Evolutionary conservation across 2,329 filamentous ascomycete genomes (phyloP), one percentile per base, ranked within the genome.

Genomic region (Arthrobotrys entomopaga): DNA sequence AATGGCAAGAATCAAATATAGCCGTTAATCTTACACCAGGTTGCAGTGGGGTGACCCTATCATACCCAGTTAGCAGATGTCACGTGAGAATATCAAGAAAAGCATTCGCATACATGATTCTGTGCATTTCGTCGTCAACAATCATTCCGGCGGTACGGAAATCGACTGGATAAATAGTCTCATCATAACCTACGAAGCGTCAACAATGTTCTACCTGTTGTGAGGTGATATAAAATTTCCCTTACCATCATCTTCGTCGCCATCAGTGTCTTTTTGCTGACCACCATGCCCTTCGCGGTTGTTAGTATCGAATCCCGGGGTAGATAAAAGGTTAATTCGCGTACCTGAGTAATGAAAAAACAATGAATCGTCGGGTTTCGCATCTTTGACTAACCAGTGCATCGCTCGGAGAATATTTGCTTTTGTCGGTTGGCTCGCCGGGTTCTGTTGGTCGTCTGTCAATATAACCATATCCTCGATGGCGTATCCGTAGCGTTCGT

Each of bases 1-100:
- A 92, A 82, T 93, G 90, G 81, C 90, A 93, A 4, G 89, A 91
- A 82, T 93, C 90, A 81, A 93, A 93, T 80, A 93, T 92, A 79
- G 90, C 90, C 0, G 90, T 93, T 66, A 79, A 93, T 83, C 94
- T 90, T 29, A 97, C 94, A 79, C 95, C 95, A 1, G 92, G 86
- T 78, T 88, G 86, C 13, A 99, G 85, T 2, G 91, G 86, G 61
- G 85, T 85, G 50, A 99, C 94, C 78, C 78, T 79, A 29, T 29
- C 16, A 10, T 38, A 48, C 11, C 1, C 10, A 13, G 42, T 76
- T 53, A 64, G 46, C n/a, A 29, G 8, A 10, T 20, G 13, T 20
- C 4, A 34, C n/a, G 7, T 38, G 15, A 22, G n/a, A 54, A 10
- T 54, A 20, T 40, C 16, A 10, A 11, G 13, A 20, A 13, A 29